Base-by-base conservation (phyloP, 352 stramenopile genomes). In the Phytophthora idaei region DNA sequence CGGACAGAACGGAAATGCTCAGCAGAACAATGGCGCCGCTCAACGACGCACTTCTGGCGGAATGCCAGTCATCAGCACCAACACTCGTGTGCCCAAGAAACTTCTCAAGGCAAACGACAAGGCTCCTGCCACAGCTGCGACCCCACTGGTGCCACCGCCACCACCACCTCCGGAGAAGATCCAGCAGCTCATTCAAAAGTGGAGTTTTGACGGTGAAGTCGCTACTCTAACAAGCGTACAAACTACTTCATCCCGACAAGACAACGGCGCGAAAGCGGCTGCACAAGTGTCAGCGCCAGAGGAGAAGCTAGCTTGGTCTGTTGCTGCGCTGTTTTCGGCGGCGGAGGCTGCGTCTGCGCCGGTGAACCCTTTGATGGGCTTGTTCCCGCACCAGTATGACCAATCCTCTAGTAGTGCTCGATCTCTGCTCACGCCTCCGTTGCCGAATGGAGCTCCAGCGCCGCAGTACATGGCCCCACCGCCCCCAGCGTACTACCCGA, bases 381-480 rank as follows among this genome's bases (percentile, higher is more conserved):
- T 90, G 56, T 92, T 90, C 54, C 81, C 83, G 6, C 77, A 88
- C 63, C 82, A 82, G 37, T 85, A 85, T 31, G 64, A 64, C 12
- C 54, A 75, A 50, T 50, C 62, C 21, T 21, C 61, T 34, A 15
- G 5, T 17, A 25, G 56, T 54, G 27, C 54, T 47, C 37, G 73
- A 56, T 65, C 69, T 11, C 45, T 76, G 8, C 57, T 81, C 6
- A 64, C 77, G 29, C 79, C 72, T 25, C 75, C 74, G 10, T 39
- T 72, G 17, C 63, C 64, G 28, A 58, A 61, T 46, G 64, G 54
- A 28, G 53, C 52, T 10, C 54, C 58, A 7, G 45, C 44, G 11
- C 46, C 62, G 3, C 64, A 67, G 44, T 77, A 71, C 41, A 34
- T 64, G 34, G 6, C 66, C 25, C 49, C 59, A 44, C 56, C 54